These are phyloP conservation scores for Oxyria digyna DNA, from an alignment of 148 eudicot species.

Conservation along the genomic window DNA sequence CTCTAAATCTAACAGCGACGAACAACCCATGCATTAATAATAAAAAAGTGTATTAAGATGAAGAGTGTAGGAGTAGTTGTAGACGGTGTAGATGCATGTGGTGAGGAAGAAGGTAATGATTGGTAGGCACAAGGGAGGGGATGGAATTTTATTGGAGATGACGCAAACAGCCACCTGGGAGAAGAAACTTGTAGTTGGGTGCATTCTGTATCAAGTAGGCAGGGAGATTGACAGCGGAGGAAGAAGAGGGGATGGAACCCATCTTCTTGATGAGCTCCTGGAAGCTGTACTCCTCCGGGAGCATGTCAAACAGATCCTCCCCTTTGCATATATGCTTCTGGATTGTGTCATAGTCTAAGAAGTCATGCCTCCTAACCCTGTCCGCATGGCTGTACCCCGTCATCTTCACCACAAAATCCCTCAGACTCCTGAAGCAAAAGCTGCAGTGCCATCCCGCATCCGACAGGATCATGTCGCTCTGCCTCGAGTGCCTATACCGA, in stretches of 20 bases:
- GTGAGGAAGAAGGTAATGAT: too few species aligned
- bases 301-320: slow-evolving; percentile 75
- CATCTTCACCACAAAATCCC: slow-evolving; percentile 79
- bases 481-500: slow-evolving; percentile 53
- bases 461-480: slow-evolving; percentile 43
- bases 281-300: slow-evolving; percentile 81
- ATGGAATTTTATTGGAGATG: slow-evolving; percentile 15
- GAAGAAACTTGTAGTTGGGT: slow-evolving; percentile 59
- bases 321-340: slow-evolving; percentile 57
- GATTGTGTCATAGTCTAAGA: slow-evolving; percentile 40
- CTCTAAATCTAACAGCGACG: too few species aligned
- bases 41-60: too few species aligned
- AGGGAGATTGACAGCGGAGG: slow-evolving; percentile 72
- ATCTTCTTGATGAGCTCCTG: slow-evolving; percentile 58
- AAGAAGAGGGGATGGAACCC: slow-evolving; percentile 60
- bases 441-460: slow-evolving; percentile 97
- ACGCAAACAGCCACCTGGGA: slow-evolving; percentile 83
- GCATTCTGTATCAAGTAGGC: slow-evolving; percentile 61
- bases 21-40: too few species aligned
- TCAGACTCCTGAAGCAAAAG: slow-evolving; percentile 57
- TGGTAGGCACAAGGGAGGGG: too few species aligned
- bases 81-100: too few species aligned
- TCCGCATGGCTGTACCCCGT: slow-evolving; percentile 90
- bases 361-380: slow-evolving; percentile 49
- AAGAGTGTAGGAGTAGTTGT: too few species aligned